These are phyloP conservation scores for Fusarium lateritium DNA, from an alignment of 2,329 filamentous ascomycete species.

Conservation along the genomic window DNA sequence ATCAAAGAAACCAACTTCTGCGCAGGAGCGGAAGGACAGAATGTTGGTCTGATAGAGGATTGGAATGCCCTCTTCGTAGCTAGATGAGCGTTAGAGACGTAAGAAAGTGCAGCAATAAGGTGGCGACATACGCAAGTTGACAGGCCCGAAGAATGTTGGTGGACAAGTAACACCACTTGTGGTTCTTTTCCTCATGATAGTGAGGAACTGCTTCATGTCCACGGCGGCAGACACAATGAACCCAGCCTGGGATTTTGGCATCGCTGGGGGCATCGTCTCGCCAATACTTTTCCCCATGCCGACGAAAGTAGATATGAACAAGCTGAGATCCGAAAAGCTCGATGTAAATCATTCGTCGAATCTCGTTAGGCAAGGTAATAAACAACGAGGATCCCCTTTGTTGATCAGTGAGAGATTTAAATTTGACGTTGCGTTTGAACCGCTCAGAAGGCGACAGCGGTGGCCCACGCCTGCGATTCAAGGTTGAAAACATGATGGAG, in stretches of 20 bases:
- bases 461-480: background rate
- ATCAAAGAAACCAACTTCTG: background rate
- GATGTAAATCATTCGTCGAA: background rate
- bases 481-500: background rate
- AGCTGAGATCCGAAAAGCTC: background rate
- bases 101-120: background rate
- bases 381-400: background rate
- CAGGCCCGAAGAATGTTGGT: slow-evolving; percentile 17
- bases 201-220: background rate
- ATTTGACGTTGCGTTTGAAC: background rate
- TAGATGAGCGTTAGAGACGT: slow-evolving; percentile 1
- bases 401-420: background rate
- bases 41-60: slow-evolving; percentile 26
- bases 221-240: background rate
- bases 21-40: background rate
- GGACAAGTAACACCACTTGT: slow-evolving; percentile 11
- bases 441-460: background rate
- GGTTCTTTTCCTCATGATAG: slow-evolving; percentile 1
- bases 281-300: background rate
- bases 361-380: background rate
- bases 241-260: background rate
- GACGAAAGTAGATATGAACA: slow-evolving; percentile 4
- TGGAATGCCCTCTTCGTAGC: slow-evolving; percentile 10
- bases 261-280: background rate
- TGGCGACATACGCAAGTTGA: slow-evolving; percentile 13